These are phyloP conservation scores for Fusarium gaditjirri DNA, from an alignment of 2,329 filamentous ascomycete genomes.

Conservation along the genomic window DNA sequence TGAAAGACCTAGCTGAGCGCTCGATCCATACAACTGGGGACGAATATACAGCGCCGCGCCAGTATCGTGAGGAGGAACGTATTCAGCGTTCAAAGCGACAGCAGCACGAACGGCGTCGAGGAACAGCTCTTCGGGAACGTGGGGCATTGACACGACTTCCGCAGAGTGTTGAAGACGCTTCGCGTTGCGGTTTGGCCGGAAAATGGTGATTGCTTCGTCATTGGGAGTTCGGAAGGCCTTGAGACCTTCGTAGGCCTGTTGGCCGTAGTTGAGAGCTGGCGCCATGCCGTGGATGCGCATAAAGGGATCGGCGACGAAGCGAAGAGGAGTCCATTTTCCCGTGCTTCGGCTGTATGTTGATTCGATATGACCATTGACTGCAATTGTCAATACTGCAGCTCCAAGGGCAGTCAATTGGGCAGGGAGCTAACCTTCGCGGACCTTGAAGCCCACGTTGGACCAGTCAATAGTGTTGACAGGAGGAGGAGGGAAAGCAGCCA, in stretches of 20 bases:
- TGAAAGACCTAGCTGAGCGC: slow-evolving; percentile 84
- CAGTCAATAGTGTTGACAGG: slow-evolving; percentile 89
- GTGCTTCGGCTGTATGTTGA: slow-evolving; percentile 81
- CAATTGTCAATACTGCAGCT: background rate
- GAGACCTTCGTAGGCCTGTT: slow-evolving; percentile 98
- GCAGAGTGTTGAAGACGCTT: slow-evolving; percentile 85
- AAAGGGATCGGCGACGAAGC: slow-evolving; percentile 84
- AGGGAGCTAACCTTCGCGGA: slow-evolving; percentile 76
- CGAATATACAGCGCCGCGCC: slow-evolving; percentile 94
- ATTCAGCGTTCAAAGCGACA: slow-evolving; percentile 88
- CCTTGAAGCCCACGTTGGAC: slow-evolving; percentile 90
- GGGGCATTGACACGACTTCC: slow-evolving; percentile 83
- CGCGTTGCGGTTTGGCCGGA: slow-evolving; percentile 89
- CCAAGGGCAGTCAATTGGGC: background rate
- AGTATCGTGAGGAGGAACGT: slow-evolving; percentile 88
- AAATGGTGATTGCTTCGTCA: slow-evolving; percentile 79
- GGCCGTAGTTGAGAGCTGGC: slow-evolving; percentile 94
- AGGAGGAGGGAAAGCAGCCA: slow-evolving; percentile 76
- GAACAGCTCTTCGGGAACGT: slow-evolving; percentile 81
- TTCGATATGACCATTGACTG: slow-evolving; percentile 95
- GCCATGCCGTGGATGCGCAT: slow-evolving; percentile 95
- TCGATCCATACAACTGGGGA: slow-evolving; percentile 87
- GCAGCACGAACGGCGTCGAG: slow-evolving; percentile 80
- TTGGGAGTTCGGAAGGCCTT: slow-evolving; percentile 89
- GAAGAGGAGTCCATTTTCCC: slow-evolving; percentile 79